Base-by-base conservation (phyloP, 257 asterid genomes). In the Gentiana dahurica region DNA sequence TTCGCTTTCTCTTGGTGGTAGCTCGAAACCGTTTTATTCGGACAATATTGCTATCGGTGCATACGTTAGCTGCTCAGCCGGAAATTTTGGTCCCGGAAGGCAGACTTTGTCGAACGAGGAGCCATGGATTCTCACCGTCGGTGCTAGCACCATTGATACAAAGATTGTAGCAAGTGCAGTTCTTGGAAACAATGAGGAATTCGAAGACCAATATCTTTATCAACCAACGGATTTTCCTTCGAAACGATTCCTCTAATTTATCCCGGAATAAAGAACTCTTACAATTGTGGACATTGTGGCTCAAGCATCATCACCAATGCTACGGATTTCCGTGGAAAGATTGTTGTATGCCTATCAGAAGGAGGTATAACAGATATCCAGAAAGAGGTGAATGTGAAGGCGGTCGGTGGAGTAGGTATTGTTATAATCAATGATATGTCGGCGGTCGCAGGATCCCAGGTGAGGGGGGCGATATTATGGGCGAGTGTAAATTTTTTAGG, bases 221-320 rank as follows among this genome's bases (percentile, higher is more conserved):
- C 70, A 71, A 6, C 77, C 73, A 8, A 66, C 34, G 46, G 47
- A 55, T 15, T 62, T 71, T 47, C 48, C 67, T 4, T 2, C 8
- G 3, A 58, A 54, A 13, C 4, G 36, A 45, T 33, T 71, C 73
- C 73, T 54, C 57, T 71, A 38, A 58, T 61, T 10, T 61, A 55
- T 51, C 46, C 72, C 8, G 71, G 71, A 38, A 34, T 15, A 15
- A 15, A 15, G 24, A 15, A 15, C 24, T 15, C 24, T 15, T 15
- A 15, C 24, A 15, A 15, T 15, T 0, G 24, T 15, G 24, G 24
- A 15, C 24, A 15, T 15, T 15, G 24, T 15, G 24, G 24, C 24
- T 15, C 24, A 15, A 15, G 24, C 24, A 15, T 15, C 24, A 15
- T 15, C 24, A 15, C 24, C 24, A 15, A 15, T 15, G 24, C 24